Evolutionary conservation across 495 filamentous ascomycete species (phyloP).

Genomic region (Terfezia claveryi): DNA sequence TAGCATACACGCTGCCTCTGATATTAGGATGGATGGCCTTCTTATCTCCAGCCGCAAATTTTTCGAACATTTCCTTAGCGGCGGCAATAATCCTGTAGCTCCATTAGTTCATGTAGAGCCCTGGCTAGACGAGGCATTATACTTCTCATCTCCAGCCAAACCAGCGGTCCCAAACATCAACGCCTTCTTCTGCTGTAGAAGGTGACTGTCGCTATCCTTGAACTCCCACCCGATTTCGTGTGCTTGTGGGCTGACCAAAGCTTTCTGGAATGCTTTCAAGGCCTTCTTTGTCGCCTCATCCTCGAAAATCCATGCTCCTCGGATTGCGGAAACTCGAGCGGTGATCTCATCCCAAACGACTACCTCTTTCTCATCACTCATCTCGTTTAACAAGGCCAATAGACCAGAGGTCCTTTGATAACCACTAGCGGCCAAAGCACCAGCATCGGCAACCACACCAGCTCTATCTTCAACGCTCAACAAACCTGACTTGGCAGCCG

Average conservation of each 20-base stretch:
- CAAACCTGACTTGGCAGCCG: conserved; percentile 66
- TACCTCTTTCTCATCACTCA: conserved; percentile 65
- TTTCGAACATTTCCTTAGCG: conserved; percentile 52
- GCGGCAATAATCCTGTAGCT: conserved; percentile 28
- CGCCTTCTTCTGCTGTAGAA: conserved; percentile 67
- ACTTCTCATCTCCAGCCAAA: conserved; percentile 37
- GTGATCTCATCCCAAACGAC: conserved; percentile 90
- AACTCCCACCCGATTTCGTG: conserved; percentile 79
- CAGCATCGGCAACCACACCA: conserved; percentile 89
- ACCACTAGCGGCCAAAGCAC: conserved; percentile 69
- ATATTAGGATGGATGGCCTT: conserved; percentile 54
- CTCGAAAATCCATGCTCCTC: conserved; percentile 76
- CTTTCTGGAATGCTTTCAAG: conserved; percentile 58
- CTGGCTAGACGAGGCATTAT: neutral
- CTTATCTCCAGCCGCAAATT: conserved; percentile 42
- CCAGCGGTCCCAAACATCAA: conserved; percentile 47
- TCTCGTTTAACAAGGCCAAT: conserved; percentile 62
- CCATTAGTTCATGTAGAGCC: neutral
- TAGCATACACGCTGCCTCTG: conserved; percentile 44
- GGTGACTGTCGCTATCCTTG: conserved; percentile 58
- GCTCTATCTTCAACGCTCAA: conserved; percentile 82
- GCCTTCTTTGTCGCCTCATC: conserved; percentile 47
- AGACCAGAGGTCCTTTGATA: conserved; percentile 85
- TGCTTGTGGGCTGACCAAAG: conserved; percentile 51
- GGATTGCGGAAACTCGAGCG: conserved; percentile 47